Evolutionary conservation across 371 early-diverging fungal species (phyloP), one percentile per base, ranked within the genome.

Genomic region (Actinomortierella ambigua): DNA sequence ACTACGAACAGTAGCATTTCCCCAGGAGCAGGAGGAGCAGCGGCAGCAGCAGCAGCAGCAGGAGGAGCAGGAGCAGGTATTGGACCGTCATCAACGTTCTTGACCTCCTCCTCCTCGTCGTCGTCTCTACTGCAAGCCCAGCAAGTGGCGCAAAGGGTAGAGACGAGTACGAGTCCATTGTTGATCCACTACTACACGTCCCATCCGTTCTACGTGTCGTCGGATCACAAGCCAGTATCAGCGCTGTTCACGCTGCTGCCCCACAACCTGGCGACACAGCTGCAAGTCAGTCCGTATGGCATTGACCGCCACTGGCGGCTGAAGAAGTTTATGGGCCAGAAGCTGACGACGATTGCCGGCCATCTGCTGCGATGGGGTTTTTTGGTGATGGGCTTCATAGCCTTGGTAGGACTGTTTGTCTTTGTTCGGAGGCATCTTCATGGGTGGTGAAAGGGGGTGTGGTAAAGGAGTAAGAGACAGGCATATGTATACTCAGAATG

Each of bases 201-300:
- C 6, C 78, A 78, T 27, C 70, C 70, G 22, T 24, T 49, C 22
- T 78, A 78, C 70, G 34, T 43, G 44, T 51, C 52, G 13, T 78
- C 78, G 44, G 78, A 78, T 27, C 78, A 78, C 61, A 75, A 75
- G 47, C 78, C 78, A 2, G 78, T 78, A 41, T 78, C 78, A 26
- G 78, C 75, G 13, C 52, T 78, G 18, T 75, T 73, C 50, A 65
- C 63, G 1, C 24, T 78, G 18, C 41, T 61, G 23, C 73, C 76
- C 3, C 61, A 67, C 17, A 57, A 65, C 22, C 60, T 65, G 51
- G 63, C 77, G 23, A 60, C 66, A 15, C 58, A 57, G n/a, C 27
- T 52, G 40, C 58, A 41, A 50, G 50, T 55, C 17, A 61, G 28
- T 20, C 61, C 61, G 0, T 68, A 69, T 56, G 63, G 56, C n/a